Evolutionary conservation across 768 basidiomycete species (phyloP).

Genomic region (Mycena kentingensis): DNA sequence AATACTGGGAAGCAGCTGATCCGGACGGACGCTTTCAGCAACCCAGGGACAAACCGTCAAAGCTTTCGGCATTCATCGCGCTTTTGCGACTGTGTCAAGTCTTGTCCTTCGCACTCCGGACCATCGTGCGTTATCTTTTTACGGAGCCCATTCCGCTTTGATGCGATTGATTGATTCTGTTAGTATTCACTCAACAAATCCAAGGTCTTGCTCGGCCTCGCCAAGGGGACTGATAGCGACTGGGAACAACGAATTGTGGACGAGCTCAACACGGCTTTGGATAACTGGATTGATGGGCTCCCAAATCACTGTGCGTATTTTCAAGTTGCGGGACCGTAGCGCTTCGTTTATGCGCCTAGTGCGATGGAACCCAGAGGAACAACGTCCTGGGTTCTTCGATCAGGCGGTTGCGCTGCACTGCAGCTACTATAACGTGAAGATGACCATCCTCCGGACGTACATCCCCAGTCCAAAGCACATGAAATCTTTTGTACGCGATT

Average conservation of each 20-base stretch:
- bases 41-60: conserved; percentile 57
- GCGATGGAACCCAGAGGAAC: conserved; percentile 44
- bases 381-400: conserved; percentile 45
- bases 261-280: conserved; percentile 74
- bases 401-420: conserved; percentile 60
- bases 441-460: conserved; percentile 78
- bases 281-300: conserved; percentile 75
- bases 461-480: conserved; percentile 65
- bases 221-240: conserved; percentile 38
- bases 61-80: conserved; percentile 57
- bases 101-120: conserved; percentile 57
- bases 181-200: conserved; percentile 76
- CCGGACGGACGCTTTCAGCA: conserved; percentile 63
- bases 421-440: conserved; percentile 55
- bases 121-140: conserved; percentile 45
- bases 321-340: conserved; percentile 52
- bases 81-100: conserved; percentile 62
- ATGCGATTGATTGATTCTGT: background rate
- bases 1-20: conserved; percentile 68
- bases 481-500: conserved; percentile 23
- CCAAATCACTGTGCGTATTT: conserved; percentile 53
- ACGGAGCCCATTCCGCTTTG: background rate
- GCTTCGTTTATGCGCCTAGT: conserved; percentile 29
- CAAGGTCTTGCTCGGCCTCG: conserved; percentile 52
- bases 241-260: conserved; percentile 69